These are phyloP conservation scores for Saccharomycopsis capsularis DNA, from an alignment of 805 yeast species.

Conservation along the genomic window DNA sequence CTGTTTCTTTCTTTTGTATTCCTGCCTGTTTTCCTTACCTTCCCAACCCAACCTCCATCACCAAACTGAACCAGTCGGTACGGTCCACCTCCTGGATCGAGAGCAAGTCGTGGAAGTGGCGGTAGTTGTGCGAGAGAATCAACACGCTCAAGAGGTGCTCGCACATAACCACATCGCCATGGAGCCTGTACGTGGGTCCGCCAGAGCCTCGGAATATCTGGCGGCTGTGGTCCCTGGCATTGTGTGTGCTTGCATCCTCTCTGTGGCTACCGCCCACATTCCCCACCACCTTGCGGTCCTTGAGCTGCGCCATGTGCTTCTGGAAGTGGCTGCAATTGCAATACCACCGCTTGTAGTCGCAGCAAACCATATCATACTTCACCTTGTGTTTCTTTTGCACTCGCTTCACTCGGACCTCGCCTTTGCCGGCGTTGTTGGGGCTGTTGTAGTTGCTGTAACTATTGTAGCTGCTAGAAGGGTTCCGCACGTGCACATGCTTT, in stretches of 20 bases:
- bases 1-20: too few relatives aligned
- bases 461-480: too few relatives aligned
- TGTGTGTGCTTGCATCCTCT: too few relatives aligned
- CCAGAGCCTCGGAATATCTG: background rate
- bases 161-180: background rate
- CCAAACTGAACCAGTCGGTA: slow-evolving; percentile 3
- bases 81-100: background rate
- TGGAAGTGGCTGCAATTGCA: slow-evolving; percentile 6
- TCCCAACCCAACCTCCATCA: too few relatives aligned
- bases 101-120: background rate
- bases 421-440: background rate
- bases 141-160: slow-evolving; percentile 2
- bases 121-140: background rate
- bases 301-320: background rate
- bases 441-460: too few relatives aligned
- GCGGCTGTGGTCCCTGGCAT: background rate
- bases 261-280: background rate
- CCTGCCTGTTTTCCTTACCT: too few relatives aligned
- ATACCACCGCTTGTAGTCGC: background rate
- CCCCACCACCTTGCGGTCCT: background rate
- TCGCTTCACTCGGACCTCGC: background rate
- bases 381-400: background rate
- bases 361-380: background rate
- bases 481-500: background rate
- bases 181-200: background rate